A percentile compares a stretch with the other conserved stretches of the same genome.
phyloP scores from a whole-genome alignment of 257 asterid species.

The Hygrophila difformis region DNA sequence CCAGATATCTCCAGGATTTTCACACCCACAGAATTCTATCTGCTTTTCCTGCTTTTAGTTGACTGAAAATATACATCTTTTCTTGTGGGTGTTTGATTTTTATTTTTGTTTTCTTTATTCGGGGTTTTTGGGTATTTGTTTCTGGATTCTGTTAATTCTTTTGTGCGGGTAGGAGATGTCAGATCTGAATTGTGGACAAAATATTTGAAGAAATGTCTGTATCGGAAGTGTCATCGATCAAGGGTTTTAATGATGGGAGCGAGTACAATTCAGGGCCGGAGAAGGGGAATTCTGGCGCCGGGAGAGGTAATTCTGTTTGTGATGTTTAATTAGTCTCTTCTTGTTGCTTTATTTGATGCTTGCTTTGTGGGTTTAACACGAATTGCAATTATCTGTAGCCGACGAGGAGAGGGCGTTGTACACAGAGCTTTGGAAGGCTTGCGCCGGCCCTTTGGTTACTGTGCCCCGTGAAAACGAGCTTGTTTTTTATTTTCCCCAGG shows the following conservation, averaged over 20 bases:
- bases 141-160: slow-evolving; percentile 6
- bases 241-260: slow-evolving; percentile 40
- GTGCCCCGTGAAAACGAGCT: slow-evolving; percentile 76
- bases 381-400: slow-evolving; percentile 25
- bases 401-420: slow-evolving; percentile 78
- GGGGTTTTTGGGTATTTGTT: too few relatives aligned
- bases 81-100: too few relatives aligned
- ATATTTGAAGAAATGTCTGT: slow-evolving; percentile 34
- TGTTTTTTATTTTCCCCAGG: slow-evolving; percentile 87
- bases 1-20: too few relatives aligned
- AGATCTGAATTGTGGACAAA: slow-evolving; percentile 50
- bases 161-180: slow-evolving; percentile 32
- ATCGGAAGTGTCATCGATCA: slow-evolving; percentile 52
- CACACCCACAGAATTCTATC: too few relatives aligned
- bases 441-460: slow-evolving; percentile 94
- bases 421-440: slow-evolving; percentile 92
- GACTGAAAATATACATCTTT: too few relatives aligned
- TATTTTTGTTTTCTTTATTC: too few relatives aligned
- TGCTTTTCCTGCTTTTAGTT: too few relatives aligned
- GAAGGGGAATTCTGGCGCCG: too few relatives aligned
- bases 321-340: background rate
- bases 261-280: slow-evolving; percentile 23
- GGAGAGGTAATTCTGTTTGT: slow-evolving; percentile 32
- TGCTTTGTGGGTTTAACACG: background rate
- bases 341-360: background rate